Conservation (phyloP, 2,329 filamentous ascomycete species). For the Xenoacremonium recifei region DNA sequence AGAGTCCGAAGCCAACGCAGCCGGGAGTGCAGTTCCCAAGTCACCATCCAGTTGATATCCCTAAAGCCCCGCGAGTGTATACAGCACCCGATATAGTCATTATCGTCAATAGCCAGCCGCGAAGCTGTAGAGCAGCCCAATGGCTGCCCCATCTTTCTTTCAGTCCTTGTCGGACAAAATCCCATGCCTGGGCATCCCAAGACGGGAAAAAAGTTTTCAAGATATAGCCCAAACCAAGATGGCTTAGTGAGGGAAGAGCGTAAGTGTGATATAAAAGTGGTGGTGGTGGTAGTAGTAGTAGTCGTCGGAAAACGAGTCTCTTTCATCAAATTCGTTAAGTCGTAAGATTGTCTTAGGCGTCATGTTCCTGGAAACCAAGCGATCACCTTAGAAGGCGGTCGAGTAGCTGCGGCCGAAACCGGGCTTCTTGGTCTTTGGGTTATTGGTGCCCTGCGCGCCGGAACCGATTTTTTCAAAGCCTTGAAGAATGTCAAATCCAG, state of each 20-base stretch:
- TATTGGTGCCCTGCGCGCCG: conserved; percentile 30
- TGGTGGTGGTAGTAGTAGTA: too few species aligned
- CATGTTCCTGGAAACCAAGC: conserved; percentile 13
- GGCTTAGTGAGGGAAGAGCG: too few species aligned
- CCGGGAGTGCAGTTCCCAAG: conserved; percentile 15
- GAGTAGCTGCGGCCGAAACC: conserved; percentile 30
- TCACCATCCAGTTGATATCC: conserved; percentile 18
- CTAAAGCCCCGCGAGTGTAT: conserved; percentile 22
- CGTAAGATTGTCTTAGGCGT: conserved; percentile 23
- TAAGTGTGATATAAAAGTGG: too few species aligned
- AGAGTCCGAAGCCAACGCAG: conserved; percentile 17
- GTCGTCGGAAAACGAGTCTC: too few species aligned
- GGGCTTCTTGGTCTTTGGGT: conserved; percentile 26
- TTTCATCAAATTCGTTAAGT: conserved; percentile 28
- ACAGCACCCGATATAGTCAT: conserved; percentile 28
- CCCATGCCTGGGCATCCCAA: conserved; percentile 12
- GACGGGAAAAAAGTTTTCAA: conserved; percentile 11
- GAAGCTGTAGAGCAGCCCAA: conserved; percentile 25
- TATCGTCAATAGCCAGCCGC: conserved; percentile 29
- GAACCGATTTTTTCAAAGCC: conserved; percentile 74
- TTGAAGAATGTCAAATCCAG: conserved; percentile 69
- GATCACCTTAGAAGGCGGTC: conserved; percentile 27
- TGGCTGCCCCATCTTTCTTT: conserved; percentile 14
- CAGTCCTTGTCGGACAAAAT: conserved; percentile 22
- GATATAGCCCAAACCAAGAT: conserved; percentile 14